Conservation (phyloP, 495 filamentous ascomycete species). For the Penicillium coffeae region DNA sequence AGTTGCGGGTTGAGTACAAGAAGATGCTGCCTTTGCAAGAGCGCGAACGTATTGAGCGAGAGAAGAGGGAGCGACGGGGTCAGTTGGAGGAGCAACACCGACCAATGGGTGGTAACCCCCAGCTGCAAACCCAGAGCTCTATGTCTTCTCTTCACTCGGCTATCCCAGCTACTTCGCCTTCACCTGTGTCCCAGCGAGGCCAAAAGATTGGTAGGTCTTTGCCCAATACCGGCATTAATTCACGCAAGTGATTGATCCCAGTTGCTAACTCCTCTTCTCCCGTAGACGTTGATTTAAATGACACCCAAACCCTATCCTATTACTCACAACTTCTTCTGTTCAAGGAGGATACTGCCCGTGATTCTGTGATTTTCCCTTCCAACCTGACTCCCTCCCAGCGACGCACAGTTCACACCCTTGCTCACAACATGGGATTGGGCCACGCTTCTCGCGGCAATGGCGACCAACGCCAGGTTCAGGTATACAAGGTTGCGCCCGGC, state of each 20-base stretch:
- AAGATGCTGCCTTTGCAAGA: constrained; percentile 97
- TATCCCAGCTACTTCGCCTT: constrained; percentile 66
- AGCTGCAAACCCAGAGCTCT: constrained; percentile 77
- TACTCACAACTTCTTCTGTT: constrained; percentile 88
- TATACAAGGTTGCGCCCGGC: constrained; percentile 66
- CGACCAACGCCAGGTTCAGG: constrained; percentile 81
- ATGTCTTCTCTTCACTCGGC: constrained; percentile 77
- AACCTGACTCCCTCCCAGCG: constrained; percentile 78
- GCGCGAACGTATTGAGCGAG: constrained; percentile 91
- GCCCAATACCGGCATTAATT: too few relatives aligned
- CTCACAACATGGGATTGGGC: constrained; percentile 88
- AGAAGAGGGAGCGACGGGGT: constrained; percentile 94
- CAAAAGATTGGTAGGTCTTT: constrained; percentile 59
- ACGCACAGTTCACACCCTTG: constrained; percentile 85
- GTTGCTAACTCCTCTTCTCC: neutral
- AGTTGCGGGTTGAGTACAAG: constrained; percentile 96
- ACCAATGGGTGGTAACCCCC: constrained; percentile 55
- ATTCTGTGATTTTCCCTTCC: constrained; percentile 77
- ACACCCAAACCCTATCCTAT: constrained; percentile 78
- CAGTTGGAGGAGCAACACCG: constrained; percentile 97
- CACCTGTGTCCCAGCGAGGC: constrained; percentile 59
- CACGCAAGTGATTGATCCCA: neutral
- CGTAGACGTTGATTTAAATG: constrained; percentile 82
- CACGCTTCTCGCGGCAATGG: constrained; percentile 85
- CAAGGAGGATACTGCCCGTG: constrained; percentile 70